A percentile compares a stretch with the other conserved stretches of the same genome.
phyloP scores from a whole-genome alignment of 2,329 filamentous ascomycete species.

The Purpureocillium takamizusanense region DNA sequence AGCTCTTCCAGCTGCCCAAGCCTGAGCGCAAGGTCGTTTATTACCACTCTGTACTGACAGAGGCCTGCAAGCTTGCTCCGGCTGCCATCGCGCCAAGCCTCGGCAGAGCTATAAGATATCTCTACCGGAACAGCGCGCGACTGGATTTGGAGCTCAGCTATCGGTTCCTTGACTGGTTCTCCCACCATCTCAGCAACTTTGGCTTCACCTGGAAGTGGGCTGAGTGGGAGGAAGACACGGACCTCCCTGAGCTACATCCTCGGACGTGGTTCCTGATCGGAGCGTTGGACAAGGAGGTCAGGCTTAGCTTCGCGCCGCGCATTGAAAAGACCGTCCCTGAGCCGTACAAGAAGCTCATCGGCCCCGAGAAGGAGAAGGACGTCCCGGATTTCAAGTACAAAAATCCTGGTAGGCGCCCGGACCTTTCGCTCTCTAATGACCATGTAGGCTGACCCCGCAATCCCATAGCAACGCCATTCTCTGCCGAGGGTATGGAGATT shows the following conservation, averaged over 20 bases:
- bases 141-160: slow-evolving; percentile 83
- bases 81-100: slow-evolving; percentile 93
- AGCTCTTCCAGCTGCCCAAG: slow-evolving; percentile 77
- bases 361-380: slow-evolving; percentile 85
- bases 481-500: slow-evolving; percentile 75
- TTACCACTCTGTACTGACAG: slow-evolving; percentile 90
- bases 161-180: slow-evolving; percentile 94
- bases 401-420: slow-evolving; percentile 51
- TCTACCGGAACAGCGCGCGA: slow-evolving; percentile 73
- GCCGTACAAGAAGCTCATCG: slow-evolving; percentile 71
- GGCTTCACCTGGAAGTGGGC: slow-evolving; percentile 99
- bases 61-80: slow-evolving; percentile 91
- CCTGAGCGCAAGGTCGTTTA: slow-evolving; percentile 93
- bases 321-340: slow-evolving; percentile 89
- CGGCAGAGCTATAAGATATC: slow-evolving; percentile 82
- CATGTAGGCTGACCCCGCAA: background rate
- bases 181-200: slow-evolving; percentile 96
- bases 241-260: slow-evolving; percentile 67
- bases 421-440: background rate
- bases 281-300: slow-evolving; percentile 91
- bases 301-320: slow-evolving; percentile 88
- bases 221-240: slow-evolving; percentile 87
- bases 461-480: slow-evolving; percentile 62
- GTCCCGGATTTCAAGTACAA: slow-evolving; percentile 93
- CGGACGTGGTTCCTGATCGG: slow-evolving; percentile 90